Evolutionary conservation across 345 rosid genomes (phyloP).

Genomic region (Citrus sp.): DNA sequence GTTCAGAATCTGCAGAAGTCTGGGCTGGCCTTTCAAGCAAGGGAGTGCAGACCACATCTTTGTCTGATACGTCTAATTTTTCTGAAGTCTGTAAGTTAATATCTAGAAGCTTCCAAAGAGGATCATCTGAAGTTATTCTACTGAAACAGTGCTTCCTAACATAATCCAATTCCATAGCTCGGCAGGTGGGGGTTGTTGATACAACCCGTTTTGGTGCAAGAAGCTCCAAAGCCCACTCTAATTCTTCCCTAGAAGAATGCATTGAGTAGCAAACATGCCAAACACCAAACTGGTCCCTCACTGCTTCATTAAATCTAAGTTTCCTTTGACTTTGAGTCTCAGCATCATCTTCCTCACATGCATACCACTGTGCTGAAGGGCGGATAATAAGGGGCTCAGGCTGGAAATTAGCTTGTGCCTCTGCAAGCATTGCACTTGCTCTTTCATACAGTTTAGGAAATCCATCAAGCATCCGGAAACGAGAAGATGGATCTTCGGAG

Average conservation of each 20-base stretch:
- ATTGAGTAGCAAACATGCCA: slow-evolving; percentile 94
- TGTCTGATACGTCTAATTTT: slow-evolving; percentile 21
- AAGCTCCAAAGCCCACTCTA: slow-evolving; percentile 67
- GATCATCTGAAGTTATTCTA: slow-evolving; percentile 44
- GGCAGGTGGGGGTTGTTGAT: slow-evolving; percentile 72
- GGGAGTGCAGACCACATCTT: slow-evolving; percentile 24
- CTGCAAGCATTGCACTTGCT: slow-evolving; percentile 56
- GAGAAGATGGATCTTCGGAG: slow-evolving; percentile 61
- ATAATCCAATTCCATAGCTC: slow-evolving; percentile 76
- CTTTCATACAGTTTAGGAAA: slow-evolving; percentile 72
- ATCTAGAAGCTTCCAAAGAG: slow-evolving; percentile 79
- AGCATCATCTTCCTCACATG: slow-evolving; percentile 47
- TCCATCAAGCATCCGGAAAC: slow-evolving; percentile 66
- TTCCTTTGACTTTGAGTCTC: slow-evolving; percentile 36
- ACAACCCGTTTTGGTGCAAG: slow-evolving; percentile 80
- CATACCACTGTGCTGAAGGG: slow-evolving; percentile 91
- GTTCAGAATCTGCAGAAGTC: slow-evolving; percentile 24
- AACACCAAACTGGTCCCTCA: slow-evolving; percentile 68
- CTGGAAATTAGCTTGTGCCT: slow-evolving; percentile 55
- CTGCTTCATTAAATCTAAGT: slow-evolving; percentile 57
- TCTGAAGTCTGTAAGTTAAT: slow-evolving; percentile 42
- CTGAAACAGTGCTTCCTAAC: slow-evolving; percentile 52
- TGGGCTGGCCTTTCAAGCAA: slow-evolving; percentile 23
- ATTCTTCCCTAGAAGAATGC: slow-evolving; percentile 81
- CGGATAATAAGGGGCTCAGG: slow-evolving; percentile 75